Conservation (phyloP, 106 monocot species). For the Posidonia australis region DNA sequence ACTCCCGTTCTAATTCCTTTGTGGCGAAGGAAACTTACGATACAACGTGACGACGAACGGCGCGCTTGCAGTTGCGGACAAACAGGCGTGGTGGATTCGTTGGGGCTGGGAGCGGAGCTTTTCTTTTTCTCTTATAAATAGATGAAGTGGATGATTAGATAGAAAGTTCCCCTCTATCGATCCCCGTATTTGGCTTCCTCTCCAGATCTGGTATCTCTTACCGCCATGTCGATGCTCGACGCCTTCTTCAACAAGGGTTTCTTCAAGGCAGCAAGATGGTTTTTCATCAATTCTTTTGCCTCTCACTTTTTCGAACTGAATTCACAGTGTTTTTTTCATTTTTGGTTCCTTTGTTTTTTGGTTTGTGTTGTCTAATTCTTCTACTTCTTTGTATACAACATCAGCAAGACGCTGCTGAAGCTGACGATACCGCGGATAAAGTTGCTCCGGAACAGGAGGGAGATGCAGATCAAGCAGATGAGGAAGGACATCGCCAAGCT, state of each 20-base stretch:
- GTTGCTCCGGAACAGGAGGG: slow-evolving; percentile 80
- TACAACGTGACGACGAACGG: too few relatives aligned
- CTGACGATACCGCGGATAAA: slow-evolving; percentile 92
- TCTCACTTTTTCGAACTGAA: neutral
- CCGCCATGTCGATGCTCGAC: slow-evolving; percentile 68
- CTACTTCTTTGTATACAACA: too few relatives aligned
- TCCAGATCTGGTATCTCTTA: neutral
- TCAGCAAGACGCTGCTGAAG: slow-evolving; percentile 94
- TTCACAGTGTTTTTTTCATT: neutral
- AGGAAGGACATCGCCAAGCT: slow-evolving; percentile 87
- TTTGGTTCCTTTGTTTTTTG: neutral
- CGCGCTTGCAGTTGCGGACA: too few relatives aligned
- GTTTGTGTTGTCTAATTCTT: neutral
- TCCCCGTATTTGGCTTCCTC: too few relatives aligned
- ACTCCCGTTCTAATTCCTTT: too few relatives aligned
- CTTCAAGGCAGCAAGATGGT: slow-evolving; percentile 78
- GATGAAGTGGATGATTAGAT: too few relatives aligned
- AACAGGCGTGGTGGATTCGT: too few relatives aligned
- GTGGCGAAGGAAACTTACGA: too few relatives aligned
- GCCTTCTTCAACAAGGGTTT: slow-evolving; percentile 71
- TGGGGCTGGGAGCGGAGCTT: too few relatives aligned
- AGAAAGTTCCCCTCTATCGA: too few relatives aligned
- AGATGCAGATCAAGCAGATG: slow-evolving; percentile 93
- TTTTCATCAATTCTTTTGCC: neutral
- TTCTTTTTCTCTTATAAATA: too few relatives aligned